phyloP scores from a whole-genome alignment of 2,329 filamentous ascomycete genomes.

The Fusarium robinianum region DNA sequence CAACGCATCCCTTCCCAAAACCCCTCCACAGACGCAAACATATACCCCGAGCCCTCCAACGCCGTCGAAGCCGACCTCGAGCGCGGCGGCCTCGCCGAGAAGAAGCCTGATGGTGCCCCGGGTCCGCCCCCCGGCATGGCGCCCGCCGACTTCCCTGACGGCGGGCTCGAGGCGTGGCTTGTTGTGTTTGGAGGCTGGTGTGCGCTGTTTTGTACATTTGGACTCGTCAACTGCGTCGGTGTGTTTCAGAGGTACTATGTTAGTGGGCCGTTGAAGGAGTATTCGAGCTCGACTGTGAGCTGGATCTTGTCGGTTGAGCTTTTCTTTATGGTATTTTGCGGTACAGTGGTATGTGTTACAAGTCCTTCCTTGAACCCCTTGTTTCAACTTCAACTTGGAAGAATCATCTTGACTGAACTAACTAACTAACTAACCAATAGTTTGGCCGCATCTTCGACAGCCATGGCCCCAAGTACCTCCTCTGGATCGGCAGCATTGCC shows the following conservation, averaged over 20 bases:
- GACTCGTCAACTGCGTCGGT: conserved; percentile 52
- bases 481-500: conserved; percentile 57
- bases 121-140: conserved; percentile 43
- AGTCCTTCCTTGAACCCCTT: too few species aligned
- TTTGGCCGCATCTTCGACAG: conserved; percentile 68
- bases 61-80: conserved; percentile 38
- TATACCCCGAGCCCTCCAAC: conserved; percentile 37
- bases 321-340: conserved; percentile 55
- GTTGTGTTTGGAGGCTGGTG: conserved; percentile 55
- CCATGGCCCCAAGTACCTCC: conserved; percentile 63
- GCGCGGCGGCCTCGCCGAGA: conserved; percentile 12
- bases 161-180: conserved; percentile 61
- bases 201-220: conserved; percentile 51
- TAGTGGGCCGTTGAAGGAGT: conserved; percentile 49
- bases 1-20: conserved; percentile 15
- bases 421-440: conserved; percentile 15
- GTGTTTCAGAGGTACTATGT: conserved; percentile 65
- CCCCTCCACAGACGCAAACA: conserved; percentile 20
- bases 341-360: conserved; percentile 47
- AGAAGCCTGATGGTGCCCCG: conserved; percentile 16
- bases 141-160: conserved; percentile 62
- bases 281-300: conserved; percentile 56
- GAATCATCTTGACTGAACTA: neutral
- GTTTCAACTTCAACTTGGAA: conserved; percentile 14
- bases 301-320: conserved; percentile 64